Evolutionary conservation across 164 flowering plant genomes (phyloP).

Genomic region (Tetrastigma voinierianum): DNA sequence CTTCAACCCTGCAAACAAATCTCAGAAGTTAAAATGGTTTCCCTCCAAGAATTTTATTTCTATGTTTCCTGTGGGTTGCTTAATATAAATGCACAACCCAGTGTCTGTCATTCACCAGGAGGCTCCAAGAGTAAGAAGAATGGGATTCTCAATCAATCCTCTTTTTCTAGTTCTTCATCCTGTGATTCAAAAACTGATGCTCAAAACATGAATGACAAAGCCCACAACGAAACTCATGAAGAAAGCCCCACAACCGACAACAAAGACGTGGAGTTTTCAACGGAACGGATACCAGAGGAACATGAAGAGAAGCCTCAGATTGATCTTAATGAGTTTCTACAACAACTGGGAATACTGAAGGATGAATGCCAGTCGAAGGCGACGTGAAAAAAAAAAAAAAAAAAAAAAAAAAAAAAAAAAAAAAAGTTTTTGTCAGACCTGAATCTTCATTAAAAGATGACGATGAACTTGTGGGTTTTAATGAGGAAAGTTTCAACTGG

Average conservation of each 20-base stretch:
- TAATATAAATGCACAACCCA: constrained; percentile 84
- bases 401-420: too few relatives aligned
- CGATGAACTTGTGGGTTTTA: constrained; percentile 21
- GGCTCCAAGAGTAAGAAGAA: constrained; percentile 74
- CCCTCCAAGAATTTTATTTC: constrained; percentile 77
- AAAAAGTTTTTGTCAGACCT: constrained; percentile 11
- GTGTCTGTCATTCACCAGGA: constrained; percentile 85
- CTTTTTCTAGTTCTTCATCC: constrained; percentile 36
- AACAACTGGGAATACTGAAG: constrained; percentile 79
- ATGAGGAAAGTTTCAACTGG: constrained; percentile 58
- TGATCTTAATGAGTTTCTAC: constrained; percentile 88
- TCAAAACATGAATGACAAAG: constrained; percentile 5
- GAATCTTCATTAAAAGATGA: constrained; percentile 30
- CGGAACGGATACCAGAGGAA: constrained; percentile 17
- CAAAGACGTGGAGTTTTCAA: constrained; percentile 22
- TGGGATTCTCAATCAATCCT: constrained; percentile 17
- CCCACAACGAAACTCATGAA: constrained; percentile 6
- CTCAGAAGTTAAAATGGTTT: constrained; percentile 73
- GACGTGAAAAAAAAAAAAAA: too few relatives aligned
- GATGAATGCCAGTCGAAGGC: constrained; percentile 35
- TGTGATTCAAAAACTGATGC: constrained; percentile 21
- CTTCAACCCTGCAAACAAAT: constrained; percentile 31
- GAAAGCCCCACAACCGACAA: constrained; percentile 8
- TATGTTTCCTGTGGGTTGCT: constrained; percentile 77
- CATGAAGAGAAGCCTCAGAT: constrained; percentile 72